Base-by-base conservation (phyloP, 1,284 basidiomycete genomes). In the Puccinia coronata region DNA sequence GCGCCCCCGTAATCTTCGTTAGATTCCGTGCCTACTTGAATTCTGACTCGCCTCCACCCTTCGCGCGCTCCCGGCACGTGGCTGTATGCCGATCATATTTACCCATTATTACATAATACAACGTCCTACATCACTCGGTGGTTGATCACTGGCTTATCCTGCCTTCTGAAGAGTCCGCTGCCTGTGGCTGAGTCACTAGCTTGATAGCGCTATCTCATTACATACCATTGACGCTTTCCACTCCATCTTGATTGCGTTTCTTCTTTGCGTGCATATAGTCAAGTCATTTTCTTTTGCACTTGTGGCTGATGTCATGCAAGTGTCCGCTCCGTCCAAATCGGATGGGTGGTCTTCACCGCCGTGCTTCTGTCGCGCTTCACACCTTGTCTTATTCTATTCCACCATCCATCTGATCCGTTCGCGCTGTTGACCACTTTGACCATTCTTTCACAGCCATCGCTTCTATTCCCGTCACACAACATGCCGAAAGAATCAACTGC, bases 401-500 rank as follows among this genome's bases (percentile, higher is more conserved):
- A 20, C 6, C 23, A 23, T 53, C 43, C 12, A 51, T 51, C 49
- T 20, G 11, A 51, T 51, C 49, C 55, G 9, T 28, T 57, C n/a
- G 2, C 55, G 6, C 28, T 9, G 55, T 57, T 57, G 55, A 57
- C 61, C 61, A 36, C 59, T 20, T 36, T 36, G 8, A 36, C 23
- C 23, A 20, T 3, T 36, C 59, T 36, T 25, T n/a, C 41, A n/a
- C 61, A 65, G 61, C 51, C 43, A 70, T 3, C 67, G 8, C 43
- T 8, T 25, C 43, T 49, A 51, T 70, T 70, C 67, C 67, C 41
- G 34, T n/a, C 16, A 41, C 12, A 12, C 67, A 70, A 2, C 67
- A 78, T 78, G 76, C 76, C 76, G 18, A 78, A 78, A 78, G 76
- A 78, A 8, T 0, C 61, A 53, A 51, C 76, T 47, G 49, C 43